phyloP scores from a whole-genome alignment of 1,284 basidiomycete species.

The Marasmius oreades region DNA sequence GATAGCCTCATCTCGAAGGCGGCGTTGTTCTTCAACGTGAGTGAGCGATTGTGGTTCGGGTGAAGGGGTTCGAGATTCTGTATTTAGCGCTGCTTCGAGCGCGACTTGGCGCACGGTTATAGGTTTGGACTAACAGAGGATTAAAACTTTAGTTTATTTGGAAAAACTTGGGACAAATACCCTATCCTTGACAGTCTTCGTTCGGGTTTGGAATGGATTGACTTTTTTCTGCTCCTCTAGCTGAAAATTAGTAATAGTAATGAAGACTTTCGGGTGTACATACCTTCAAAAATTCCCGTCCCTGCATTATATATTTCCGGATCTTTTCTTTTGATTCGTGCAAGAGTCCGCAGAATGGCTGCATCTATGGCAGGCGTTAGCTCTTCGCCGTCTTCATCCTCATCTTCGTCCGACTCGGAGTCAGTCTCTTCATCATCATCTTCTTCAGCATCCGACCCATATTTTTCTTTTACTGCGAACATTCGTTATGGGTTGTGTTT shows the following conservation, averaged over 20 bases:
- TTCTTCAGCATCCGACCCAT: slow-evolving; percentile 68
- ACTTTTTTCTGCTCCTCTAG: slow-evolving; percentile 66
- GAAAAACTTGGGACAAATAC: slow-evolving; percentile 28
- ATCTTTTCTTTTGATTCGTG: slow-evolving; percentile 82
- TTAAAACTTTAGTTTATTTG: slow-evolving; percentile 4
- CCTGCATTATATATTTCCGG: slow-evolving; percentile 77
- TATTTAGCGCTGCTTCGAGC: slow-evolving; percentile 51
- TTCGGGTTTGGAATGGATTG: slow-evolving; percentile 21
- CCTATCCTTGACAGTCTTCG: slow-evolving; percentile 45
- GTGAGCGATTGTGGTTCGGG: slow-evolving; percentile 53
- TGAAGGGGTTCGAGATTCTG: slow-evolving; percentile 49
- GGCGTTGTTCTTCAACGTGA: slow-evolving; percentile 76
- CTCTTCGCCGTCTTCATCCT: slow-evolving; percentile 95
- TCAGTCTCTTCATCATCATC: slow-evolving; percentile 55
- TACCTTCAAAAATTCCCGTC: slow-evolving; percentile 76
- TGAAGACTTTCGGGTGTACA: slow-evolving; percentile 19
- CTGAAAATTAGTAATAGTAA: slow-evolving; percentile 6
- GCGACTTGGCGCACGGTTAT: slow-evolving; percentile 59
- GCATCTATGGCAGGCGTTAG: slow-evolving; percentile 93
- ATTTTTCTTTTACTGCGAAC: slow-evolving; percentile 76
- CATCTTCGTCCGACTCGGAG: slow-evolving; percentile 77
- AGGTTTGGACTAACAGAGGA: slow-evolving; percentile 45
- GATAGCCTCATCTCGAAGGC: slow-evolving; percentile 80
- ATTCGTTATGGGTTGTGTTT: slow-evolving; percentile 6
- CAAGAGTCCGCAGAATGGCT: slow-evolving; percentile 90